A percentile compares a stretch with the other conserved stretches of the same genome.
Conservation (phyloP, 495 filamentous ascomycete genomes). For the Cercophora sp. region DNA sequence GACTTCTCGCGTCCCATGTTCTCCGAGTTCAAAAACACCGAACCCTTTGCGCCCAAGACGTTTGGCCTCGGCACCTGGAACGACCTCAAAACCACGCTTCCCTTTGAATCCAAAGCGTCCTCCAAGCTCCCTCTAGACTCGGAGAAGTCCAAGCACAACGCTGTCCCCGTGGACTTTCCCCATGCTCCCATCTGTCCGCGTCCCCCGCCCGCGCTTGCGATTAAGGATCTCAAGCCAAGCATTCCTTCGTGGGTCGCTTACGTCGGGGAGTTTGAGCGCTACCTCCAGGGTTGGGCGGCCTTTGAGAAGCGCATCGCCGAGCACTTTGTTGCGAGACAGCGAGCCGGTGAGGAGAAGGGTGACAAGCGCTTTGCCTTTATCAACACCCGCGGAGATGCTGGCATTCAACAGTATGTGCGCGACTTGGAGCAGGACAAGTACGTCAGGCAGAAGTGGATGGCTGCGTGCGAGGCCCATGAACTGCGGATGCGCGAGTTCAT, state of each 20-base stretch:
- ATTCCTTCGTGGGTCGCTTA: conserved; percentile 56
- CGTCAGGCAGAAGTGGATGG: conserved; percentile 61
- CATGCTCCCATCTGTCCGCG: conserved; percentile 56
- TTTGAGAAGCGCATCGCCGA: conserved; percentile 62
- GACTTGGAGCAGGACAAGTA: conserved; percentile 60
- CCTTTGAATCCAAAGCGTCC: conserved; percentile 65
- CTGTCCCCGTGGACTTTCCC: conserved; percentile 56
- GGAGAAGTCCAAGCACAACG: conserved; percentile 26
- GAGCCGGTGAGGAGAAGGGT: conserved; percentile 45
- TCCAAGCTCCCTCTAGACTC: conserved; percentile 35
- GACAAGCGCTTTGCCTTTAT: conserved; percentile 49
- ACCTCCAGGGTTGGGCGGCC: conserved; percentile 64
- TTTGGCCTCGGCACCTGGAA: conserved; percentile 59
- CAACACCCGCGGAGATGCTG: conserved; percentile 47
- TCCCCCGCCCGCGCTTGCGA: conserved; percentile 33
- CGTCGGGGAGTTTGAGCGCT: conserved; percentile 56
- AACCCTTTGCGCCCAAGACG: conserved; percentile 54
- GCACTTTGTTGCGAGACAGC: conserved; percentile 64
- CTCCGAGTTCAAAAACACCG: conserved; percentile 60
- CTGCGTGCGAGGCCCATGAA: conserved; percentile 60
- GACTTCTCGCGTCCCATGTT: conserved; percentile 48
- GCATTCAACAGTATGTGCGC: conserved; percentile 50
- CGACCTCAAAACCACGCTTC: conserved; percentile 64
- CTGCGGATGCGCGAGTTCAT: conserved; percentile 57
- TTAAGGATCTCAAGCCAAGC: conserved; percentile 36